Conservation (phyloP, 1,284 basidiomycete species). For the Entoloma clypeatum region DNA sequence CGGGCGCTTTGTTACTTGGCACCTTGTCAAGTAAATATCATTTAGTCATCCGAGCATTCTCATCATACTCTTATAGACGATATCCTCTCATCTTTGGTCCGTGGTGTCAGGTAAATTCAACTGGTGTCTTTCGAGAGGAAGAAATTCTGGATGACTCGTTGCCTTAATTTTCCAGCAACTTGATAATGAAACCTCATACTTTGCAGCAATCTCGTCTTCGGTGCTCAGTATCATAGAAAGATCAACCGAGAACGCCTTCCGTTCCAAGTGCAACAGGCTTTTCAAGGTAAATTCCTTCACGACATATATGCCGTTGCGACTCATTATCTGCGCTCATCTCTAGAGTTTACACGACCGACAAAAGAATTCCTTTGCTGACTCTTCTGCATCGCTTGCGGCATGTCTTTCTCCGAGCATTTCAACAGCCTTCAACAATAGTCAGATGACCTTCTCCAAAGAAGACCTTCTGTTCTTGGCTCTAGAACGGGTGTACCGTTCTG, state of each 20-base stretch:
- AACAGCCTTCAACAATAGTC: constrained; percentile 1
- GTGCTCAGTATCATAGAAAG: constrained; percentile 49
- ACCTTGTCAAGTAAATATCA: constrained; percentile 53
- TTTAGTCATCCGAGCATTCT: not conserved
- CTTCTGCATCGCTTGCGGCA: constrained; percentile 22
- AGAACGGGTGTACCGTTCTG: constrained; percentile 43
- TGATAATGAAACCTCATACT: constrained; percentile 46
- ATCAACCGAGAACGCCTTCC: constrained; percentile 47
- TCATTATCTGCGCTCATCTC: not conserved
- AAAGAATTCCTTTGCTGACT: constrained; percentile 12
- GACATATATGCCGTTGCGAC: not conserved
- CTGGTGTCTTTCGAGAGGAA: constrained; percentile 1
- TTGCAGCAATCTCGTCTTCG: constrained; percentile 48
- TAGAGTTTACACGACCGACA: constrained; percentile 17
- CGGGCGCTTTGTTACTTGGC: constrained; percentile 50
- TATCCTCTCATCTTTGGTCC: constrained; percentile 73
- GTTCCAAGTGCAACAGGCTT: constrained; percentile 37
- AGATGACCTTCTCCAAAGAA: constrained; percentile 26
- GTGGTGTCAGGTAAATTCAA: constrained; percentile 48
- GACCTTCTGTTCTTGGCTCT: constrained; percentile 42
- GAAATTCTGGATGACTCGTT: not conserved
- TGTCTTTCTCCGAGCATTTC: constrained; percentile 15
- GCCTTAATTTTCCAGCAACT: constrained; percentile 44
- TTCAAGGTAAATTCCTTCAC: constrained; percentile 42
- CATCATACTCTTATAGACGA: constrained; percentile 38